phyloP scores from a whole-genome alignment of 345 rosid genomes.

The Iberis pinnata region DNA sequence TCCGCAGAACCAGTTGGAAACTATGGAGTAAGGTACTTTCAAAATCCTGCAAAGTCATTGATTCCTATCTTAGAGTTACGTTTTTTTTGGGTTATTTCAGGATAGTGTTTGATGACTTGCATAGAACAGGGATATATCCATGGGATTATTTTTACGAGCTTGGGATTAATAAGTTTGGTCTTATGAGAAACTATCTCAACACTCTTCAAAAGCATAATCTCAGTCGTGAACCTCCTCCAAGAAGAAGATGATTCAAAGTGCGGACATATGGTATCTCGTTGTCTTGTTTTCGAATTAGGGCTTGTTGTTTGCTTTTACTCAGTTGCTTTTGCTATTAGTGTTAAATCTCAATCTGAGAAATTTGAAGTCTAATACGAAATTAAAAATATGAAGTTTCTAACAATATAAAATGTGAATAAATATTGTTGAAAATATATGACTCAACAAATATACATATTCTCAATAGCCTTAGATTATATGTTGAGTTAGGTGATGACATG shows the following conservation, averaged over 20 bases:
- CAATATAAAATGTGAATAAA: too few relatives aligned
- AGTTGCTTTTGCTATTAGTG: too few relatives aligned
- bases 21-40: slow-evolving; percentile 84
- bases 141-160: slow-evolving; percentile 83
- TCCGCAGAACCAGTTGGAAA: slow-evolving; percentile 89
- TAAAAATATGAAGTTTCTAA: too few relatives aligned
- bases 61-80: neutral
- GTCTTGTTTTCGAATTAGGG: too few relatives aligned
- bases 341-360: too few relatives aligned
- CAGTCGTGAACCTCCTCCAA: slow-evolving; percentile 66
- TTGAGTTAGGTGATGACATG: too few relatives aligned
- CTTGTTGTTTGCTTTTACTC: too few relatives aligned
- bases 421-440: too few relatives aligned
- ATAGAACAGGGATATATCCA: slow-evolving; percentile 85
- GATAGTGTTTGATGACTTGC: slow-evolving; percentile 86
- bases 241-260: slow-evolving; percentile 32
- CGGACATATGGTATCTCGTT: too few relatives aligned
- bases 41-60: neutral
- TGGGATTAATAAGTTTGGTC: slow-evolving; percentile 70
- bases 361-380: too few relatives aligned
- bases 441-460: too few relatives aligned
- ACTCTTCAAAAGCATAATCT: slow-evolving; percentile 74
- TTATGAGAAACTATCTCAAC: slow-evolving; percentile 72
- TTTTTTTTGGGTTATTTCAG: slow-evolving; percentile 35
- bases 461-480: too few relatives aligned